Percentiles rank a stretch among this genome's conserved stretches.
Conservation (phyloP, 169 alveolate genomes). For the Eimeria sp. region DNA sequence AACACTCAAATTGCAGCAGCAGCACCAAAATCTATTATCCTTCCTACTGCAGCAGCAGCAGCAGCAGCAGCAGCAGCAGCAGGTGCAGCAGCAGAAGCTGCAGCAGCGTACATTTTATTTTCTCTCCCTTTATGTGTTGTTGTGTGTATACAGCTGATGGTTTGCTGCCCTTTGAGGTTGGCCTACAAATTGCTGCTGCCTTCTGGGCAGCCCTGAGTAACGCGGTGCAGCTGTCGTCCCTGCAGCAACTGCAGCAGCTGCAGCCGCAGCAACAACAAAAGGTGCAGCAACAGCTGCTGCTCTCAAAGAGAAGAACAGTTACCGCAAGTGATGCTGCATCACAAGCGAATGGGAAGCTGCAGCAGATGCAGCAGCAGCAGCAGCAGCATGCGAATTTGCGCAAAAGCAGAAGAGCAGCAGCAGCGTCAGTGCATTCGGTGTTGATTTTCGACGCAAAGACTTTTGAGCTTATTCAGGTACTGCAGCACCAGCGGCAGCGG, state of each 20-base stretch:
- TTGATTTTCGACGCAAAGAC: constrained; percentile 4
- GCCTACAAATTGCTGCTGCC: too few species aligned
- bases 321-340: not conserved
- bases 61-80: constrained; percentile 6
- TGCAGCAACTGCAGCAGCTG: not conserved
- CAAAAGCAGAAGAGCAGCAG: constrained; percentile 9
- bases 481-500: constrained; percentile 24
- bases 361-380: not conserved
- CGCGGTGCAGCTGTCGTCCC: not conserved
- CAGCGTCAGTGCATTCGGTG: not conserved
- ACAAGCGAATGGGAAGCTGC: not conserved
- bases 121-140: too few species aligned
- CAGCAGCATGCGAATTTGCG: not conserved
- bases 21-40: not conserved
- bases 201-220: too few species aligned
- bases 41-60: not conserved
- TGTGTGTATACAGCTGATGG: too few species aligned
- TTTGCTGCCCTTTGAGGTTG: too few species aligned
- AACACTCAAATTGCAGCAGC: not conserved
- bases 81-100: not conserved
- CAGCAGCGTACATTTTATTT: not conserved
- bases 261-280: not conserved
- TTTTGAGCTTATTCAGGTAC: not conserved
- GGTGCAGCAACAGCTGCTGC: constrained; percentile 24
- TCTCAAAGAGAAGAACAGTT: too few species aligned